Base-by-base conservation (phyloP, 441 rosid species). In the Populus hybrid region DNA sequence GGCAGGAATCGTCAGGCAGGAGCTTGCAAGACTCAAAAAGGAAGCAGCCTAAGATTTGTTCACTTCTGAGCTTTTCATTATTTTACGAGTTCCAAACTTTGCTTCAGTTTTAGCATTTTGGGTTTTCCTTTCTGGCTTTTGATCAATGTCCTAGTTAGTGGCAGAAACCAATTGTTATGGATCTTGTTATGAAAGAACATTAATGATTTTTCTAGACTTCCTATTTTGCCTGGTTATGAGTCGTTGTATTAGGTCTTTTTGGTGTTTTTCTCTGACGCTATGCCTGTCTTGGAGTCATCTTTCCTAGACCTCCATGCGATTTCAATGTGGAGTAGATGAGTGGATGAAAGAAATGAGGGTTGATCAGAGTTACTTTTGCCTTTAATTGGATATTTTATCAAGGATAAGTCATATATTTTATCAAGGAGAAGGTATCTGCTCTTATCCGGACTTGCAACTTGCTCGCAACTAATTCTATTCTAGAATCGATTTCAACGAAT, bases 21-120 rank as follows among this genome's bases (percentile, higher is more conserved):
- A 88, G 84, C 87, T 90, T 72, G 88, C 90, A 7, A 88, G 86
- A 75, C 86, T 88, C 5, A 88, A 85, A 70, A 89, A 76, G 80
- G 87, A 83, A 77, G 71, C 84, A 3, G 87, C 85, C 38, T 88
- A 80, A 78, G 70, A 40, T 75, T 23, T 32, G 53, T 21, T 40
- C 16, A 30, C 66, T 5, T 69, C 18, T 18, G 34, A 16, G 19
- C 12, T 1, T 71, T 68, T 28, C 67, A 23, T 46, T 30, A 28
- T 73, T 46, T 32, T 67, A 4, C 21, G 23, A 57, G 19, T 0
- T 26, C 40, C 24, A 42, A 21, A 40, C 30, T 57, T 24, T 3
- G 42, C 19, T 23, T 66, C n/a, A 9, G 70, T 26, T 50, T 68
- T 68, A n/a, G 32, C 65, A 18, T 11, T 63, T 5, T 8, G 24